Evolutionary conservation across 768 basidiomycete species (phyloP).

Genomic region (Kwoniella sp.): DNA sequence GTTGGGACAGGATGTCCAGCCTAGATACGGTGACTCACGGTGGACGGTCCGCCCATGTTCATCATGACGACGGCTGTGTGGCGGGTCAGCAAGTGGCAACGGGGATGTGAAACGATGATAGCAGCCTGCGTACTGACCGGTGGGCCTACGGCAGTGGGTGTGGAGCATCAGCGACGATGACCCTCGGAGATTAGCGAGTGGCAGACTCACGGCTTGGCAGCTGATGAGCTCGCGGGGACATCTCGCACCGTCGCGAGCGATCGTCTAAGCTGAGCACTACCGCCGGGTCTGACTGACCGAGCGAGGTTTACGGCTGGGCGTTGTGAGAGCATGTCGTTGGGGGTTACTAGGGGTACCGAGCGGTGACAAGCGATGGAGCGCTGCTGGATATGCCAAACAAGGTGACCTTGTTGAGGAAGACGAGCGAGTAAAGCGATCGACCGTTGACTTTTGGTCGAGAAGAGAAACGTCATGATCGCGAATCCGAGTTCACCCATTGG

Average conservation of each 20-base stretch:
- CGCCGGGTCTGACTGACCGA: conserved; percentile 15
- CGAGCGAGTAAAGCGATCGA: conserved; percentile 8
- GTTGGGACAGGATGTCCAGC: neutral
- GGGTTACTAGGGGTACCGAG: no score
- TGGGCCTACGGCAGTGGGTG: no score
- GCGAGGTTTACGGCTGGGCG: no score
- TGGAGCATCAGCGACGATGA: no score
- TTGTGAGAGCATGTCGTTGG: no score
- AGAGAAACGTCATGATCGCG: conserved; percentile 11
- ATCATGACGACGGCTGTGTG: conserved; percentile 89
- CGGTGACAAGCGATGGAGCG: no score
- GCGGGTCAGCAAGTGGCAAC: no score
- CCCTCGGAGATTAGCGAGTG: neutral
- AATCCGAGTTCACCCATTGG: neutral
- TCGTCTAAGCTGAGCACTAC: conserved; percentile 10
- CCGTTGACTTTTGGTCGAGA: neutral
- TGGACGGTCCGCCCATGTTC: conserved; percentile 98
- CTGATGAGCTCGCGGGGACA: neutral
- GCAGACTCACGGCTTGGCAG: conserved; percentile 25
- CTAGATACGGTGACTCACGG: conserved; percentile 60
- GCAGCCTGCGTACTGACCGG: neutral
- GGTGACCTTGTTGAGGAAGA: no score
- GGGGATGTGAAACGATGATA: no score
- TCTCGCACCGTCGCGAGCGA: conserved; percentile 25
- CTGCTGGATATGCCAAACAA: no score